phyloP scores from a whole-genome alignment of 2,329 filamentous ascomycete species.

The Boeremia exigua region DNA sequence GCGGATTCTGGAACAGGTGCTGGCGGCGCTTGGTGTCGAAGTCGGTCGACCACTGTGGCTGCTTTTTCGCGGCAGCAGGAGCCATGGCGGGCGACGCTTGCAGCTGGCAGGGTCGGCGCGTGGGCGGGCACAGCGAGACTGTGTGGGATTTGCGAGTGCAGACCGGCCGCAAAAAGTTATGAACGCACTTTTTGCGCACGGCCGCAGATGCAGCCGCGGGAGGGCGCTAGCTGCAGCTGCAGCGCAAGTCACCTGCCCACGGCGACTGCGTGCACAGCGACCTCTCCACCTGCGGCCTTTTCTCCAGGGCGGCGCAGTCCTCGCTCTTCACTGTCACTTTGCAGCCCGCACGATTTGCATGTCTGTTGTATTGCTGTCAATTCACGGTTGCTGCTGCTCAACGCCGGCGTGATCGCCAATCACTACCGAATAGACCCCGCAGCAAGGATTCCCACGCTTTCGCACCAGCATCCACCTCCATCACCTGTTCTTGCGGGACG shows the following conservation, averaged over 20 bases:
- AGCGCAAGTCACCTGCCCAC: conserved; percentile 22
- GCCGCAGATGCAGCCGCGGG: conserved; percentile 15
- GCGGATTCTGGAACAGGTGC: conserved; percentile 86
- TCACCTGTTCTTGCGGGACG: conserved; percentile 31
- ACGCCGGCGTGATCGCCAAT: conserved; percentile 38
- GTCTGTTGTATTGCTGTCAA: conserved; percentile 24
- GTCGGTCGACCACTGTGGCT: conserved; percentile 75
- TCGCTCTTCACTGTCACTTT: conserved; percentile 31
- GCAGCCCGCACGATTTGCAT: conserved; percentile 16
- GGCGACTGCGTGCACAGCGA: conserved; percentile 29
- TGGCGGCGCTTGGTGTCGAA: conserved; percentile 88
- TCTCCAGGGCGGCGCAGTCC: conserved; percentile 37
- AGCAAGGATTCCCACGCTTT: conserved; percentile 48
- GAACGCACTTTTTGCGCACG: conserved; percentile 4
- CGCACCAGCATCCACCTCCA: conserved; percentile 35
- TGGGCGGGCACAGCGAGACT: conserved; percentile 14
- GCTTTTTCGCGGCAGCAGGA: conserved; percentile 51
- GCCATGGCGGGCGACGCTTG: conserved; percentile 35
- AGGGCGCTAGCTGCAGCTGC: conserved; percentile 14
- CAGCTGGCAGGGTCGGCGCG: conserved; percentile 1
- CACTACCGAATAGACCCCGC: conserved; percentile 40
- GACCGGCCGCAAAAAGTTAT: conserved; percentile 13
- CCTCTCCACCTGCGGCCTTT: conserved; percentile 29
- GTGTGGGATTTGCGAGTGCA: conserved; percentile 5
- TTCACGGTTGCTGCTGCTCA: conserved; percentile 33